phyloP scores from a whole-genome alignment of 2,329 filamentous ascomycete species.

The Aspergillus felis region DNA sequence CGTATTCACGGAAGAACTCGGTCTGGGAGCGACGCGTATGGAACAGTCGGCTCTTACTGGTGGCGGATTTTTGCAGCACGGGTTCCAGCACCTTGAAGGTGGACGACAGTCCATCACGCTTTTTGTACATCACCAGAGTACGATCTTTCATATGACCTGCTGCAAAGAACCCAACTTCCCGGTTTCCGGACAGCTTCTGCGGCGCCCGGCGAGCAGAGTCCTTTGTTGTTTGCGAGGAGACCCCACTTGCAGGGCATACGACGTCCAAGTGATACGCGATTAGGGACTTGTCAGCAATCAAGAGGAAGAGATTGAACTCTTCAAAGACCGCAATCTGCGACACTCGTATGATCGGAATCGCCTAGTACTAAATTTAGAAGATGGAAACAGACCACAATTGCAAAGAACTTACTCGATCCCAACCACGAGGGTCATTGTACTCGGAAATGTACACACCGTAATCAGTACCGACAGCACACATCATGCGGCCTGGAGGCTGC shows the following conservation, averaged over 20 bases:
- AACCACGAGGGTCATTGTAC: conserved; percentile 82
- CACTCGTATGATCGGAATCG: conserved; percentile 71
- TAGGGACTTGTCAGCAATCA: conserved; percentile 86
- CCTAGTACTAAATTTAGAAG: conserved; percentile 46
- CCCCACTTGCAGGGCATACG: conserved; percentile 56
- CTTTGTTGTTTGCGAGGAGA: conserved; percentile 49
- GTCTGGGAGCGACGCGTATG: conserved; percentile 65
- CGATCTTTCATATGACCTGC: conserved; percentile 97
- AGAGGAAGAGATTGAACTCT: conserved; percentile 87
- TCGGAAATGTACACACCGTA: conserved; percentile 90
- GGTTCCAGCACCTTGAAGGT: conserved; percentile 96
- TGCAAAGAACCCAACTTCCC: conserved; percentile 95
- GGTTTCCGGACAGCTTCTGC: conserved; percentile 78
- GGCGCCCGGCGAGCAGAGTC: conserved; percentile 82
- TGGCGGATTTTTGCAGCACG: conserved; percentile 85
- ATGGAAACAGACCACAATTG: background rate
- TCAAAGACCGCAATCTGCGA: conserved; percentile 94
- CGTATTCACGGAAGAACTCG: conserved; percentile 95
- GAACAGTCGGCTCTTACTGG: conserved; percentile 71
- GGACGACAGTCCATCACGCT: conserved; percentile 84
- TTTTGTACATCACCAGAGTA: conserved; percentile 93
- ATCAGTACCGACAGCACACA: conserved; percentile 93
- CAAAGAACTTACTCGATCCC: conserved; percentile 70
- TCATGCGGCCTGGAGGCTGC: conserved; percentile 71
- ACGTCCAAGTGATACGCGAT: conserved; percentile 93